phyloP scores from a whole-genome alignment of 1,284 basidiomycete genomes.

The Phenoliferia sp. region DNA sequence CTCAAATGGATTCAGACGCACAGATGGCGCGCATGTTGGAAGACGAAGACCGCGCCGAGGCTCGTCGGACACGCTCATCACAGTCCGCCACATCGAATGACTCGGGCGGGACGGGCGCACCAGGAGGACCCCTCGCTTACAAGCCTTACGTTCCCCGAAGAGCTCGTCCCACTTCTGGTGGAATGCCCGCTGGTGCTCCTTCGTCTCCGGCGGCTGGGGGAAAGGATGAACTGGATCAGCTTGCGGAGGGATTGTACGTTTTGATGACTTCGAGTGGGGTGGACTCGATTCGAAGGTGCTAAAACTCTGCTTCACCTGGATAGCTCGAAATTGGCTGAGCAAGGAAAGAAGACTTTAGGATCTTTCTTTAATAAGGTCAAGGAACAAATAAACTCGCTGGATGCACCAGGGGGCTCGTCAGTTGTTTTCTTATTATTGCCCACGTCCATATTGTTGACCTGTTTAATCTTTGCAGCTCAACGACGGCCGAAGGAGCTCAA shows the following conservation, averaged over 20 bases:
- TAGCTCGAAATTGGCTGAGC: slow-evolving; percentile 28
- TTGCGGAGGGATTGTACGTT: slow-evolving; percentile 29
- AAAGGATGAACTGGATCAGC: slow-evolving; percentile 24
- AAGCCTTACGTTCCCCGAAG: slow-evolving; percentile 23
- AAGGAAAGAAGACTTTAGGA: slow-evolving; percentile 25
- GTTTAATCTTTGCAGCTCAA: too few relatives aligned
- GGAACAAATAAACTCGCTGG: slow-evolving; percentile 18
- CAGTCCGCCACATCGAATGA: neutral
- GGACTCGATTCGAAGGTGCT: neutral
- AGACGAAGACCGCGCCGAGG: slow-evolving; percentile 11
- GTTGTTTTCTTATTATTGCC: neutral
- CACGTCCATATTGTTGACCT: too few relatives aligned
- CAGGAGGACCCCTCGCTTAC: slow-evolving; percentile 9
- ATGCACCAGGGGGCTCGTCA: slow-evolving; percentile 1
- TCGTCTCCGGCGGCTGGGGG: neutral
- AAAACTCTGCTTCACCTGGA: too few relatives aligned
- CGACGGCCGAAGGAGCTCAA: too few relatives aligned
- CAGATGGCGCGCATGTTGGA: slow-evolving; percentile 19
- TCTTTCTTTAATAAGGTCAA: slow-evolving; percentile 20
- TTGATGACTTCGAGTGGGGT: neutral
- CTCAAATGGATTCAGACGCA: slow-evolving; percentile 22
- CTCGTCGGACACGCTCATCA: too few relatives aligned
- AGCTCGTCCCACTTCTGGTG: neutral
- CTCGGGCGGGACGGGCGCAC: neutral
- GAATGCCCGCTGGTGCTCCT: slow-evolving; percentile 7